phyloP scores from a whole-genome alignment of 1,139 yeast genomes.

The Suhomyces choctaworum region DNA sequence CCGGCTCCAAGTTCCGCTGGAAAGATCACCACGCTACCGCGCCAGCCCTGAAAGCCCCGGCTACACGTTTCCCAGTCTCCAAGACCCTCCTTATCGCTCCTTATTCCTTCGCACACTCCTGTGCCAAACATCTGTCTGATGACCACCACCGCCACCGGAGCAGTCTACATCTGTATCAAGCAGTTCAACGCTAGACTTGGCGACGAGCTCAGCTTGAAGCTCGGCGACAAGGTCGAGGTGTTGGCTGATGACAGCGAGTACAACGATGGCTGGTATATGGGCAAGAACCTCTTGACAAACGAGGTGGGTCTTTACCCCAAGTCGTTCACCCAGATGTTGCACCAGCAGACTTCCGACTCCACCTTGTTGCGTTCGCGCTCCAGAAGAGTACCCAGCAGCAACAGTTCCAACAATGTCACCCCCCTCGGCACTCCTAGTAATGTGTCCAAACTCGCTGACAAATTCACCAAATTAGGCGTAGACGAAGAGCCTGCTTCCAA shows the following conservation, averaged over 20 bases:
- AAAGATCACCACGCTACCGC: no score
- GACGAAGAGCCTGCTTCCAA: slow-evolving; percentile 18
- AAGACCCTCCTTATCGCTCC: no score
- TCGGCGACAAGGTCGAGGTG: slow-evolving; percentile 87
- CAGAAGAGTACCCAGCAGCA: slow-evolving; percentile 40
- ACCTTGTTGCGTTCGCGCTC: slow-evolving; percentile 57
- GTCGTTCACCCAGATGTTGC: slow-evolving; percentile 63
- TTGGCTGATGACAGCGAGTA: slow-evolving; percentile 90
- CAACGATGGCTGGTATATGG: slow-evolving; percentile 97
- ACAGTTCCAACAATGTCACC: slow-evolving; percentile 3
- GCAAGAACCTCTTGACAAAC: slow-evolving; percentile 69
- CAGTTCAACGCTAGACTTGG: slow-evolving; percentile 85
- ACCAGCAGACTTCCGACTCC: slow-evolving; percentile 19
- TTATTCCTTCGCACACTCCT: no score
- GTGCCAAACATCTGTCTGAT: no score
- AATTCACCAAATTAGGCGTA: slow-evolving; percentile 19
- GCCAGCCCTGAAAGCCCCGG: no score
- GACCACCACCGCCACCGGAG: slow-evolving; percentile 15
- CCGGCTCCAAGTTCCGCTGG: no score
- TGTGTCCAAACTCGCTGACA: slow-evolving; percentile 19
- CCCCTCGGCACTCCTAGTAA: slow-evolving; percentile 14
- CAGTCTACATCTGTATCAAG: slow-evolving; percentile 63
- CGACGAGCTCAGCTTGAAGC: slow-evolving; percentile 77
- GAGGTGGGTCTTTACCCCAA: slow-evolving; percentile 88
- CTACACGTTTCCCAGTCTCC: no score